Base-by-base conservation (phyloP, 2,329 filamentous ascomycete genomes). In the Orbilia oligospora region DNA sequence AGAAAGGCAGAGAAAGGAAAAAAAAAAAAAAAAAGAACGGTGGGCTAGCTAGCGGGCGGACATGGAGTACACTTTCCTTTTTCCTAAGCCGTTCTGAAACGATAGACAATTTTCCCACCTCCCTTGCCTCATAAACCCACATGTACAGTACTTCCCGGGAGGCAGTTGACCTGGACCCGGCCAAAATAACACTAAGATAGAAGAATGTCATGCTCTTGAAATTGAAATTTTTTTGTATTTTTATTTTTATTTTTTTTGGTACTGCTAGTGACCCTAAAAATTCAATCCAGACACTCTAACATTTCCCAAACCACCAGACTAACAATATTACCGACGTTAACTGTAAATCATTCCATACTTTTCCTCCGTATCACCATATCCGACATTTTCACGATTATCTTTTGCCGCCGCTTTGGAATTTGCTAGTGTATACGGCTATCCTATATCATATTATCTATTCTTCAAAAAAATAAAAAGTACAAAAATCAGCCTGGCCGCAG, bases 121-220 rank as follows among this genome's bases (percentile, higher is more conserved):
- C 72, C 72, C 72, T 77, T 77, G 72, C 72, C 71, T 77, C 71
- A 66, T 77, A 48, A 73, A 71, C 66, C 72, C 72, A 77, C 72
- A 77, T 77, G 72, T 70, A 71, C 71, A 53, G 46, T 68, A 68
- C 71, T 68, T 75, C 71, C 72, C 72, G 72, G 72, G 72, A 77
- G 72, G 66, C 66, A 71, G 72, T 71, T 71, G 58, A 77, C 72
- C 72, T 77, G 72, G 72, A 71, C 72, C 72, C 72, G 72, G 64
- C 71, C 71, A 64, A 55, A 67, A 68, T 69, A 75, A 68, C 71
- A 75, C 71, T 69, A 73, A 73, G 70, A 73, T 73, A 58, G 61
- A 73, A 65, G 70, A 73, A 73, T 73, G 38, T 67, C 70, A 73
- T 73, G 71, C 64, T 68, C 70, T 64, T 66, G 41, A 63, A 68